Percentiles rank a stretch among this genome's conserved stretches.
Evolutionary conservation across 139 green algal species (phyloP).

Genomic region (Closterium sp.): DNA sequence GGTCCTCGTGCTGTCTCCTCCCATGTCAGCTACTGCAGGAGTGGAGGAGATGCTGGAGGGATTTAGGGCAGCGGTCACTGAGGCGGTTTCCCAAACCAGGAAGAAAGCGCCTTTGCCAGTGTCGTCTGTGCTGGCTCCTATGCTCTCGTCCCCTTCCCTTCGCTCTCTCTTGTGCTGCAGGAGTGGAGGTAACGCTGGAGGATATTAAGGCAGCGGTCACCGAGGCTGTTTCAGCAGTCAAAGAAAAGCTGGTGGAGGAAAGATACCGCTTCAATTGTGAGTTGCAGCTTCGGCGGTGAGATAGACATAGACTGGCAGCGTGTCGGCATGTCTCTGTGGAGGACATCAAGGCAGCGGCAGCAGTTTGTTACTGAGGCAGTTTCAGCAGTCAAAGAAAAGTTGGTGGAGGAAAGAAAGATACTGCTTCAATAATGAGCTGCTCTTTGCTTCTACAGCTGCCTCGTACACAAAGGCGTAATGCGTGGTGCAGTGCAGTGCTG

Average conservation of each 20-base stretch:
- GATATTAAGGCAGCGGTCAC: conserved; percentile 13
- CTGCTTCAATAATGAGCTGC: conserved; percentile 24
- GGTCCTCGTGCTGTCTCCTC: too few relatives aligned
- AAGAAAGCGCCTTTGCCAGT: too few relatives aligned
- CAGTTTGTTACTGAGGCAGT: conserved; percentile 34
- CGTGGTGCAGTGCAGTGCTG: too few relatives aligned
- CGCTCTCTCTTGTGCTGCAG: not conserved
- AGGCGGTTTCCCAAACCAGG: too few relatives aligned
- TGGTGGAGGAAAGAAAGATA: conserved; percentile 48
- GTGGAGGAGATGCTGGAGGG: too few relatives aligned
- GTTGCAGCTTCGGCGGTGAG: too few relatives aligned
- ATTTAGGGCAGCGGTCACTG: too few relatives aligned
- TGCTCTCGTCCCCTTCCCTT: too few relatives aligned
- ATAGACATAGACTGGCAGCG: too few relatives aligned
- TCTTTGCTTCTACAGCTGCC: not conserved
- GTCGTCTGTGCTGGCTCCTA: too few relatives aligned
- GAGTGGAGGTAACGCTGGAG: not conserved
- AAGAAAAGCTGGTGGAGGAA: conserved; percentile 29
- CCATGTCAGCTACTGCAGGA: too few relatives aligned
- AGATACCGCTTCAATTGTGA: conserved; percentile 40
- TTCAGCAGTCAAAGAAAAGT: conserved; percentile 20
- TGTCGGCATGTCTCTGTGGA: conserved; percentile 4
- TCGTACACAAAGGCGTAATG: too few relatives aligned
- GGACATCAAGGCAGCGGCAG: conserved; percentile 31
- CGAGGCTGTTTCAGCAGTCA: conserved; percentile 20